These are phyloP conservation scores for Lithospermum erythrorhizon DNA, from an alignment of 257 asterid species.

Conservation along the genomic window DNA sequence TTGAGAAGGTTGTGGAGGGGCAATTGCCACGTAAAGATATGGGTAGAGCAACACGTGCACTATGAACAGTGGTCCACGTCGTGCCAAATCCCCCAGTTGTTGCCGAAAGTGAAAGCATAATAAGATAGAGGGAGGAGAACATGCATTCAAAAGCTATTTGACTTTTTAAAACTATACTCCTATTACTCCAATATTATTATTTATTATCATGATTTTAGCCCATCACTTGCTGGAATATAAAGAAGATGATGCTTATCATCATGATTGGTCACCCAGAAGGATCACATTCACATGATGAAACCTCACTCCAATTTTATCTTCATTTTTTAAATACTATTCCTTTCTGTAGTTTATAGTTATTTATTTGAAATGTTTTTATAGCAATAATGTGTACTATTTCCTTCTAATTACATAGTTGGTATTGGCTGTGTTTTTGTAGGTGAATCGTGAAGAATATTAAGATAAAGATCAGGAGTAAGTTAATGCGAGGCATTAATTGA, in stretches of 20 bases:
- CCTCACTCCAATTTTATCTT: no score
- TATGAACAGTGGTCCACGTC: constrained; percentile 18
- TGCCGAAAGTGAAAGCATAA: constrained; percentile 29
- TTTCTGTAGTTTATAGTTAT: no score
- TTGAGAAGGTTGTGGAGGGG: constrained; percentile 7
- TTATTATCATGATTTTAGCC: neutral
- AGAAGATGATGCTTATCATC: constrained; percentile 14
- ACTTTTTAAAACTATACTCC: neutral
- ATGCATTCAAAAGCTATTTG: constrained; percentile 16
- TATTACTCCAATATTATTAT: no score
- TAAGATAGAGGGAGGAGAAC: constrained; percentile 15
- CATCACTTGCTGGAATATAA: neutral
- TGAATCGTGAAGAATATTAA: no score
- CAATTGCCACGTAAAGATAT: constrained; percentile 9
- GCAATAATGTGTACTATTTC: no score
- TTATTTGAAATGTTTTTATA: no score
- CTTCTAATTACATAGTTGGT: no score
- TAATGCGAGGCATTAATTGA: no score
- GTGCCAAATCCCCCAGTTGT: constrained; percentile 4
- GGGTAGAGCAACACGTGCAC: constrained; percentile 21
- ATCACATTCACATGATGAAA: neutral
- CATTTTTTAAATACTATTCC: no score
- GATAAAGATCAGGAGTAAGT: no score
- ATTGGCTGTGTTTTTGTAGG: no score
- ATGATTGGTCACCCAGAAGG: constrained; percentile 9